These are phyloP conservation scores for Aspergillus novoparasiticus DNA, from an alignment of 2,329 filamentous ascomycete genomes.

Conservation along the genomic window DNA sequence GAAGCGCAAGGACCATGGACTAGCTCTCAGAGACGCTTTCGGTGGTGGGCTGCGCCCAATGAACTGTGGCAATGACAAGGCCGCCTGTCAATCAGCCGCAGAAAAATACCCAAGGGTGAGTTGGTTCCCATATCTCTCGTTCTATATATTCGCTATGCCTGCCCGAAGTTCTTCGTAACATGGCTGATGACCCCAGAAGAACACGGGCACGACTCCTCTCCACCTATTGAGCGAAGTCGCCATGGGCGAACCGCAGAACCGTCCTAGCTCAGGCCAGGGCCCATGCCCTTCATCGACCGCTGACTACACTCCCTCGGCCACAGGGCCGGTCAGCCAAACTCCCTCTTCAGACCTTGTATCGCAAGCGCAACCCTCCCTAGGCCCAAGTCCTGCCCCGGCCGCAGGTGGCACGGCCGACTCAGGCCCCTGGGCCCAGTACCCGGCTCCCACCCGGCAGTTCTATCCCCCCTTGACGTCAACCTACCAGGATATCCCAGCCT, in stretches of 20 bases:
- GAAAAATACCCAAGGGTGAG: not conserved
- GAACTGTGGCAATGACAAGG: not conserved
- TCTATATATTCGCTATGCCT: not conserved
- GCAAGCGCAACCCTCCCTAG: slow-evolving; percentile 14
- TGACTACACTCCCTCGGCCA: slow-evolving; percentile 13
- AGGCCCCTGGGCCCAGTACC: slow-evolving; percentile 5
- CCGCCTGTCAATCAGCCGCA: slow-evolving; percentile 10
- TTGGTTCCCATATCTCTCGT: not conserved
- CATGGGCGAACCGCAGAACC: slow-evolving; percentile 34
- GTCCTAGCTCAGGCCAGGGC: slow-evolving; percentile 5
- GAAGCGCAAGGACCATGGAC: slow-evolving; percentile 48
- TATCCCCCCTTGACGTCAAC: slow-evolving; percentile 13
- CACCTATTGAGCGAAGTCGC: slow-evolving; percentile 46
- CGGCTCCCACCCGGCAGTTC: slow-evolving; percentile 12
- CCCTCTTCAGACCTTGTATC: slow-evolving; percentile 11
- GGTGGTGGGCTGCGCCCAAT: slow-evolving; percentile 10
- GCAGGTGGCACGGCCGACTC: not conserved
- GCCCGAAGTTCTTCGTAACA: not conserved
- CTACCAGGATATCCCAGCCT: slow-evolving; percentile 10
- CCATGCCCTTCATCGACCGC: slow-evolving; percentile 10
- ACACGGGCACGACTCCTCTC: slow-evolving; percentile 35
- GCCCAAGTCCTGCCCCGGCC: slow-evolving; percentile 2
- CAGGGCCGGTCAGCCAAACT: slow-evolving; percentile 15
- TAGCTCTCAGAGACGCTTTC: slow-evolving; percentile 28
- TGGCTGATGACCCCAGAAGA: slow-evolving; percentile 10